Evolutionary conservation across 1,139 yeast species (phyloP), one percentile per base, ranked within the genome.

Genomic region (Saccharomycopsis hybrid): DNA sequence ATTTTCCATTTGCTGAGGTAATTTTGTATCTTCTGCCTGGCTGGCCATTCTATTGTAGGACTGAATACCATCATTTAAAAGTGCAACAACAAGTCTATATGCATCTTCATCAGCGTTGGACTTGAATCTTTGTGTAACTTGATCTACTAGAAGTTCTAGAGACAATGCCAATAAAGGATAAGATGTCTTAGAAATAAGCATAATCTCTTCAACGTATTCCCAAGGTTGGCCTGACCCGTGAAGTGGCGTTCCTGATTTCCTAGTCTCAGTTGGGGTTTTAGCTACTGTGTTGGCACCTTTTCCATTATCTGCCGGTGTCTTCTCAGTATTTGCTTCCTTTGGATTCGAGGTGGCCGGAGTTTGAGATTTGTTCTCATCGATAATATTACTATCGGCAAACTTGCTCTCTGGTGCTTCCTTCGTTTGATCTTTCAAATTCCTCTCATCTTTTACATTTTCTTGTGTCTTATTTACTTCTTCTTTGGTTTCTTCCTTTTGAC

Each of bases 61-160:
- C 63, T 86, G 95, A 27, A 94, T 86, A 46, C 96, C 97, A 67
- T 94, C 99, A 61, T 89, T 89, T 55, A 92, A 75, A 51, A 94
- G 70, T 0, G 97, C 98, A 56, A 89, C 89, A 47, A 95, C 90
- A 54, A 94, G 74, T 58, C 99, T 74, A 65, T 92, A 94, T 0
- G 97, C 94, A 66, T 94, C 98, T 61, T 92, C 98, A 65, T 94
- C 98, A 0, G 95, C 89, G 48, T 88, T 85, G 47, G 96, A 84
- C 68, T 92, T 94, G 73, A 94, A 92, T 51, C 97, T 74, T 63
- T 89, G 96, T 62, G 85, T 85, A 51, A 94, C 86, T 69, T 94
- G 98, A 61, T 94, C 98, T 45, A 92, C 97, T 55, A 94, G 71
- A 0, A 97, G 88, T 66, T 94, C 99, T 57, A 94, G 73, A 0